Conservation (phyloP, 2,329 filamentous ascomycete genomes). For the Paecilomyces sp. region DNA sequence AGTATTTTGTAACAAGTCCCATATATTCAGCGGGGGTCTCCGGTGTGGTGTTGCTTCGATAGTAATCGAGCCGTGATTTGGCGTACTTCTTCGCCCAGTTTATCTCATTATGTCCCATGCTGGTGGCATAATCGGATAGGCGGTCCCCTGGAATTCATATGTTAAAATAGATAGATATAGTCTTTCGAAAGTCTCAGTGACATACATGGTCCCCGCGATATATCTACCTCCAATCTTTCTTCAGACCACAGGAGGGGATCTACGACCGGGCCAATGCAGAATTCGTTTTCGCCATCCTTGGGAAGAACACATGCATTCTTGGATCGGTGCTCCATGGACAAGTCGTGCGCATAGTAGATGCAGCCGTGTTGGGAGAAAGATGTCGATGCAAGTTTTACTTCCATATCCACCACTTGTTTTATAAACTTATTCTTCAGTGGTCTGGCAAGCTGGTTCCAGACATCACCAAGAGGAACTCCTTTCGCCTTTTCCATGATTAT, state of each 20-base stretch:
- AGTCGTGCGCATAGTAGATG: background rate
- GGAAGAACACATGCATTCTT: background rate
- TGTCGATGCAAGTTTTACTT: background rate
- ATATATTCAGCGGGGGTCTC: background rate
- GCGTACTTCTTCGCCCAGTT: background rate
- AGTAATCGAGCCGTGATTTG: background rate
- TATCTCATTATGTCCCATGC: background rate
- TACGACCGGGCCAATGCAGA: background rate
- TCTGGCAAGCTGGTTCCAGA: background rate
- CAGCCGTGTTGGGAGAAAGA: background rate
- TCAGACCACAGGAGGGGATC: background rate
- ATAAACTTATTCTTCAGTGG: background rate
- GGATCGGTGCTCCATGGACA: background rate
- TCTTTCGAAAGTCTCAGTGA: background rate
- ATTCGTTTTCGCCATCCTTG: background rate
- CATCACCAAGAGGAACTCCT: background rate
- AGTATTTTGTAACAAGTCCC: background rate
- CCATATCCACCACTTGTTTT: background rate
- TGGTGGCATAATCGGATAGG: background rate
- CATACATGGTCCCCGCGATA: background rate
- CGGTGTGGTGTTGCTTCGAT: background rate
- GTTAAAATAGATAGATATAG: background rate
- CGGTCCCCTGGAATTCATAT: background rate
- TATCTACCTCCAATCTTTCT: background rate
- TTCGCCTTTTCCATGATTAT: background rate